A percentile compares a stretch with the other conserved stretches of the same genome.
Conservation (phyloP, 2,329 filamentous ascomycete species). For the Penicillium sp. region DNA sequence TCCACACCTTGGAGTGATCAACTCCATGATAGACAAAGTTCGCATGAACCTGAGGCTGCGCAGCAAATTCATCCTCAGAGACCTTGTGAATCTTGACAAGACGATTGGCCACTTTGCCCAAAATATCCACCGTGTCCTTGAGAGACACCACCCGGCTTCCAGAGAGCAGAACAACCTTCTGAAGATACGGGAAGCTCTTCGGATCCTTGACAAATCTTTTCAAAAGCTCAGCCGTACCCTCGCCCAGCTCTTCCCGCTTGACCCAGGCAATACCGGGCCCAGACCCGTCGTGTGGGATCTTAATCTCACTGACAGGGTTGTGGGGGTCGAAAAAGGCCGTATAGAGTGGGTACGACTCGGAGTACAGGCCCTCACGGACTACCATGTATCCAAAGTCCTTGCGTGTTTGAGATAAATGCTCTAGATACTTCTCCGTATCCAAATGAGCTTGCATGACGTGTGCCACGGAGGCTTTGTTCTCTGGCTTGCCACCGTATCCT, state of each 20-base stretch:
- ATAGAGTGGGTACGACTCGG: constrained; percentile 58
- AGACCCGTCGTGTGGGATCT: constrained; percentile 46
- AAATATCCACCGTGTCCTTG: neutral
- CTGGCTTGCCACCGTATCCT: constrained; percentile 7
- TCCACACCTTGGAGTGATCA: constrained; percentile 39
- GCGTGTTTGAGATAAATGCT: neutral
- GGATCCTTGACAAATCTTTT: constrained; percentile 32
- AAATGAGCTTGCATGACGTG: constrained; percentile 20
- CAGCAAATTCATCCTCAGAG: neutral
- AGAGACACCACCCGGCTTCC: neutral
- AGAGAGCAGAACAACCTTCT: neutral
- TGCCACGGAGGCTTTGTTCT: constrained; percentile 3
- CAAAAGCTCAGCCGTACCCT: constrained; percentile 50
- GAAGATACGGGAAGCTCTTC: constrained; percentile 10
- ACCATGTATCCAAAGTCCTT: constrained; percentile 47
- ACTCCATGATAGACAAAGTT: neutral
- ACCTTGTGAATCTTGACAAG: neutral
- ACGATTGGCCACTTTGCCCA: neutral
- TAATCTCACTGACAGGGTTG: constrained; percentile 34
- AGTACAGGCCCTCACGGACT: constrained; percentile 55
- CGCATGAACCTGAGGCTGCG: neutral
- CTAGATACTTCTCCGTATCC: constrained; percentile 13
- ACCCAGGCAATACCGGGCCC: constrained; percentile 50
- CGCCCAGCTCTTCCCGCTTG: constrained; percentile 52
- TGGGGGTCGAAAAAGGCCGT: constrained; percentile 48